Base-by-base conservation (phyloP, 148 eudicot species). In the Amaranthus hypochondriacus region DNA sequence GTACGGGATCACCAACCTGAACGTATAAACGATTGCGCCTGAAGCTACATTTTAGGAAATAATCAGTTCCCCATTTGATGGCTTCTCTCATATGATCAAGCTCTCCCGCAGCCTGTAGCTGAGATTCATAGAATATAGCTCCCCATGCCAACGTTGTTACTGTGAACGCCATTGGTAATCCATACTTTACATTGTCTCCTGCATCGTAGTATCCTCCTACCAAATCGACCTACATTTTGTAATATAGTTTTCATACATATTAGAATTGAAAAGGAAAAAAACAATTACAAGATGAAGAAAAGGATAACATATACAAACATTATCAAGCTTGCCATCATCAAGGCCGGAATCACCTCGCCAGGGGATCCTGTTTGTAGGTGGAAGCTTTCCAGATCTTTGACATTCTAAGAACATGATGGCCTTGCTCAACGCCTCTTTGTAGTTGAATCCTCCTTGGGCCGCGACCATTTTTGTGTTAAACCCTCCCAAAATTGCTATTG, bases 171-270 rank as follows among this genome's bases (percentile, higher is more conserved):
- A 93, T 89, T 2, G 98, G 98, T 62, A 90, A 57, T 6, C 98
- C 98, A 61, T 81, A 93, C 80, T 93, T 93, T 1, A 93, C 96
- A 66, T 93, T 93, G 79, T 93, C 98, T 39, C 98, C 98, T 13
- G 98, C 98, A 48, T 93, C 98, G 53, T 93, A 93, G 73, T 93
- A 93, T 72, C 98, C 98, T n/a, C 98, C 98, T 11, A 81, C 89
- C 44, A 93, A 78, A 77, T 93, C 96, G 82, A 93, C 90, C 98
- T 93, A 55, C 48, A 76, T 63, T 11, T 2, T 14, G 9, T 50
- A 18, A 50, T 18, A 0, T 49, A 6, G 21, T 21, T 60, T 28
- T 28, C 39, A 28, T 28, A 28, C 2, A 28, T 28, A 28, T 28
- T 28, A 28, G 39, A 6, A 9, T 12, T 4, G 51, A 63, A 63